phyloP scores from a whole-genome alignment of 352 stramenopile genomes.

The Aphanomyces invadans region DNA sequence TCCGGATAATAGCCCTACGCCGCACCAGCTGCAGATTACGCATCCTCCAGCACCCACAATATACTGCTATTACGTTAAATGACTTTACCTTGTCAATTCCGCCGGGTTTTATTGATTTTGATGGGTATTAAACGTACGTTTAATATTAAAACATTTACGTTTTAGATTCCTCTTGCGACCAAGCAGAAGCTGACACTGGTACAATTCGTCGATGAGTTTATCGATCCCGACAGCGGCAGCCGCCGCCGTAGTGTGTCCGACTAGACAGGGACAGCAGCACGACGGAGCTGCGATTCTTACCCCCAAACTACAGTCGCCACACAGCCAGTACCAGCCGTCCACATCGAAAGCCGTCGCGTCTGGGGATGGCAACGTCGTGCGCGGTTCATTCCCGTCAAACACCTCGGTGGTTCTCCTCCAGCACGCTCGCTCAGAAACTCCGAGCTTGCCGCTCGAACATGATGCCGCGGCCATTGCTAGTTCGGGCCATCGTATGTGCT shows the following conservation, averaged over 20 bases:
- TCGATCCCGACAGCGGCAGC: background rate
- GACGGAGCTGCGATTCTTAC: background rate
- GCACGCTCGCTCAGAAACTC: background rate
- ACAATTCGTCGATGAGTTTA: background rate
- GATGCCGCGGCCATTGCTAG: background rate
- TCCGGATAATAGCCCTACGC: too few species aligned
- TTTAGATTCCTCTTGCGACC: background rate
- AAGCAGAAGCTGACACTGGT: background rate
- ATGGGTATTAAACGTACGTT: too few species aligned
- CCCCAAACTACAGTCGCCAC: background rate
- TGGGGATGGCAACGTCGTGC: background rate
- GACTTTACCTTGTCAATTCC: too few species aligned
- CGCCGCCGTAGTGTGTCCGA: background rate
- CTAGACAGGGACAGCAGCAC: background rate
- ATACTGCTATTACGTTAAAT: too few species aligned
- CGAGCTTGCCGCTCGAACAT: background rate
- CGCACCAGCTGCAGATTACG: too few species aligned
- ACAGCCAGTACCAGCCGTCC: conserved; percentile 1
- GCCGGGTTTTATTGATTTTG: too few species aligned
- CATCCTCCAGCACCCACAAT: too few species aligned
- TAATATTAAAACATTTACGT: background rate
- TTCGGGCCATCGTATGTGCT: background rate
- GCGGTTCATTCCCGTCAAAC: background rate
- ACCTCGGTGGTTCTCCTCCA: background rate
- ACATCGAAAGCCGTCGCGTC: background rate